Percentiles rank a stretch among this genome's conserved stretches.
These are phyloP conservation scores for Cyberlindnera mississippiensis DNA, from an alignment of 805 yeast genomes.

Conservation along the genomic window DNA sequence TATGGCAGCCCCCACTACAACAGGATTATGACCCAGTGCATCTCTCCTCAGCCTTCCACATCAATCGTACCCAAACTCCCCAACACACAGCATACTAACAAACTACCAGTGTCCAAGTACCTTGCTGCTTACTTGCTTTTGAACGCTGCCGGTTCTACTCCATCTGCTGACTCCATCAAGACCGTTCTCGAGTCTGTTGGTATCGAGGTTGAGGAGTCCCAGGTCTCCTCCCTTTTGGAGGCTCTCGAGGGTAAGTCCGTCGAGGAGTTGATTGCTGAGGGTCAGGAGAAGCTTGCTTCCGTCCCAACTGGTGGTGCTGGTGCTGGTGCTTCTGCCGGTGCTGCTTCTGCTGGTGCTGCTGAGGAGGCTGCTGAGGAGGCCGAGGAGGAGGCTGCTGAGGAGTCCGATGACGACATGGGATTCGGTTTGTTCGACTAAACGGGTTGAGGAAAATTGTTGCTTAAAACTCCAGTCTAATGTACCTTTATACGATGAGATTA, in stretches of 20 bases:
- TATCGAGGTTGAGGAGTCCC: conserved; percentile 89
- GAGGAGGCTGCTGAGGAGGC: conserved; percentile 70
- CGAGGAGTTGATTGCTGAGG: conserved; percentile 88
- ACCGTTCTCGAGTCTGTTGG: conserved; percentile 91
- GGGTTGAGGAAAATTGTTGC: not conserved
- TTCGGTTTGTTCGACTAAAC: conserved; percentile 96
- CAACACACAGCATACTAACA: conserved; percentile 18
- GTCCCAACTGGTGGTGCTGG: conserved; percentile 99
- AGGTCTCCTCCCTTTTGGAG: conserved; percentile 72
- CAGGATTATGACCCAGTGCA: no score
- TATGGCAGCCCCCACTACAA: no score
- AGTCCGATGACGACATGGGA: conserved; percentile 79
- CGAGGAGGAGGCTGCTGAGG: conserved; percentile 64
- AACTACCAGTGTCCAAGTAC: conserved; percentile 55
- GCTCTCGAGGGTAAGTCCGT: conserved; percentile 93
- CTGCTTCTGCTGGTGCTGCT: conserved; percentile 68
- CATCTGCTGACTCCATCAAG: conserved; percentile 90
- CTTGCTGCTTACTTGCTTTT: conserved; percentile 99
- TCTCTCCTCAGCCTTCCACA: no score
- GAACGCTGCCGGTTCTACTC: conserved; percentile 95
- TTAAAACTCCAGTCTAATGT: conserved; percentile 15
- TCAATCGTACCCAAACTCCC: not conserved
- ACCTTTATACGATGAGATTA: conserved; percentile 1
- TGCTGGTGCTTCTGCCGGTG: conserved; percentile 67
- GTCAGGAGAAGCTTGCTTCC: conserved; percentile 93